phyloP scores from a whole-genome alignment of 352 stramenopile genomes.

The Globisporangium solare region DNA sequence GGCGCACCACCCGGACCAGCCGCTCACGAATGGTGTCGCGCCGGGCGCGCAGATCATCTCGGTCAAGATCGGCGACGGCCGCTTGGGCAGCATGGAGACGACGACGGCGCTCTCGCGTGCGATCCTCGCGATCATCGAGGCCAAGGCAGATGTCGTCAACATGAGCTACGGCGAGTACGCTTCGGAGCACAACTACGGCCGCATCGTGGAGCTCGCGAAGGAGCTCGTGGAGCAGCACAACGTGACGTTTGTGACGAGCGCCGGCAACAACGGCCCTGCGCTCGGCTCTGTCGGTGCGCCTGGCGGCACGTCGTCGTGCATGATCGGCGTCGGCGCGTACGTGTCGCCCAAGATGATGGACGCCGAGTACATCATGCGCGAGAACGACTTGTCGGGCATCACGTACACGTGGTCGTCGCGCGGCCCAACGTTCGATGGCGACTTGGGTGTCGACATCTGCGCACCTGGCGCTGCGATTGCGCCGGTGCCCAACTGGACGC shows the following conservation, averaged over 20 bases:
- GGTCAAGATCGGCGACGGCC: constrained; percentile 94
- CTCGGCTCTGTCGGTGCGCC: constrained; percentile 92
- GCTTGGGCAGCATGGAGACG: constrained; percentile 95
- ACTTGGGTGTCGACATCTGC: constrained; percentile 88
- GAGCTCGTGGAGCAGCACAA: constrained; percentile 91
- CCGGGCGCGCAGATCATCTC: constrained; percentile 90
- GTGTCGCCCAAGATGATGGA: constrained; percentile 95
- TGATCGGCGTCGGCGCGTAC: constrained; percentile 93
- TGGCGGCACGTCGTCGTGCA: constrained; percentile 80
- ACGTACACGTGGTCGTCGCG: constrained; percentile 92
- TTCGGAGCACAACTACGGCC: constrained; percentile 82
- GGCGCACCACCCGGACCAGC: constrained; percentile 83
- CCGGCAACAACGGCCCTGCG: constrained; percentile 95
- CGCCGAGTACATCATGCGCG: constrained; percentile 86
- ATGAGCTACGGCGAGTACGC: constrained; percentile 96
- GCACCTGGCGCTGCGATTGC: constrained; percentile 94
- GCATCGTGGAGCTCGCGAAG: constrained; percentile 85
- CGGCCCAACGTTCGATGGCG: constrained; percentile 91
- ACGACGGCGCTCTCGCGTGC: constrained; percentile 83
- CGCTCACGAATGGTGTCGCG: constrained; percentile 90
- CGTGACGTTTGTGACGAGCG: constrained; percentile 92
- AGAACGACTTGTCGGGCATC: constrained; percentile 54
- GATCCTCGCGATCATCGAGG: constrained; percentile 84
- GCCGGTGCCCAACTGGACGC: constrained; percentile 91
- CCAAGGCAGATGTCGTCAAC: constrained; percentile 94